Evolutionary conservation across 2,329 filamentous ascomycete genomes (phyloP).

Genomic region (Parafenestella ontariensis): DNA sequence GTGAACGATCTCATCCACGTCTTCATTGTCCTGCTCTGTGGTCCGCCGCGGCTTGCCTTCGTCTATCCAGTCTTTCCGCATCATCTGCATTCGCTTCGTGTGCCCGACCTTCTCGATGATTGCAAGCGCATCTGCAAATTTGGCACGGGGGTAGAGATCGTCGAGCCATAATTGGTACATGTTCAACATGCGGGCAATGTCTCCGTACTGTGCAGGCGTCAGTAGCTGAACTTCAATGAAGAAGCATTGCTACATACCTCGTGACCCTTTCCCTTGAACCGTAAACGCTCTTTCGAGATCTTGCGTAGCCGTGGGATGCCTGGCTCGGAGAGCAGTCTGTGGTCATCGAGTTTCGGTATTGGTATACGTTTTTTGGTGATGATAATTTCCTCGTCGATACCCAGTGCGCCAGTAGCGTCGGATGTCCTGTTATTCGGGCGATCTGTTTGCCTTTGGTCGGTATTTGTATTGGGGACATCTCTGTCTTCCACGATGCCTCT

Average conservation of each 20-base stretch:
- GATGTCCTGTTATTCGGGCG: slow-evolving; percentile 20
- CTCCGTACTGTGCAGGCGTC: slow-evolving; percentile 70
- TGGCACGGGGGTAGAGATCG: slow-evolving; percentile 91
- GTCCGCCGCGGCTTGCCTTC: slow-evolving; percentile 66
- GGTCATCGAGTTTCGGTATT: slow-evolving; percentile 85
- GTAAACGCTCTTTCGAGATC: slow-evolving; percentile 72
- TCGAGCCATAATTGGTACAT: slow-evolving; percentile 98
- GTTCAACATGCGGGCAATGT: slow-evolving; percentile 79
- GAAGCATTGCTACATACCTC: slow-evolving; percentile 64
- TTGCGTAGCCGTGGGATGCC: slow-evolving; percentile 84
- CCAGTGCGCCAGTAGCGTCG: slow-evolving; percentile 62
- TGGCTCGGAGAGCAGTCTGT: slow-evolving; percentile 77
- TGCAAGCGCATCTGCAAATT: slow-evolving; percentile 84
- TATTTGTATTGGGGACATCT: slow-evolving; percentile 49
- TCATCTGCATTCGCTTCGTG: slow-evolving; percentile 76
- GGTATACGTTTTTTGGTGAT: slow-evolving; percentile 79
- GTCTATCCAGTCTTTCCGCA: slow-evolving; percentile 83
- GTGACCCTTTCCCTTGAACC: slow-evolving; percentile 91
- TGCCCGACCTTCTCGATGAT: slow-evolving; percentile 96
- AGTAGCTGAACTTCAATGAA: slow-evolving; percentile 2
- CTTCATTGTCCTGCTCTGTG: slow-evolving; percentile 34
- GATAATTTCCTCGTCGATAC: slow-evolving; percentile 86
- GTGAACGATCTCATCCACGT: slow-evolving; percentile 24
- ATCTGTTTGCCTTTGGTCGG: slow-evolving; percentile 25
- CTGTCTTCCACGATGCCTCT: slow-evolving; percentile 72